These are phyloP conservation scores for Leccinum ponderosum DNA, from an alignment of 1,284 basidiomycete genomes.

Conservation along the genomic window DNA sequence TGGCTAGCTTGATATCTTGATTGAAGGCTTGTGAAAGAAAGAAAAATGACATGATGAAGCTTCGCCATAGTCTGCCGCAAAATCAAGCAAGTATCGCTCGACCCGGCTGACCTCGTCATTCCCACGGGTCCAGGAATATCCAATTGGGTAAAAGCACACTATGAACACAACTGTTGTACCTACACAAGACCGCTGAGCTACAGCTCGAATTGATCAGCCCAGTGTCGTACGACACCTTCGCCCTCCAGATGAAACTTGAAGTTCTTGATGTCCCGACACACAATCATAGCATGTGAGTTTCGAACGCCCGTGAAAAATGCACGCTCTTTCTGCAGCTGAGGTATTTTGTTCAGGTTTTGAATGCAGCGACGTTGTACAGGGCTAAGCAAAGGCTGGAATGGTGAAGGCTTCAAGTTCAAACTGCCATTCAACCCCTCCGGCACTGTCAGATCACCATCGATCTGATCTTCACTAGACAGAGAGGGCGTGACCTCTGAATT, in stretches of 20 bases:
- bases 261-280: slow-evolving; percentile 61
- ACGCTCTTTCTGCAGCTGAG: slow-evolving; percentile 63
- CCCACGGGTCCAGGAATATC: neutral
- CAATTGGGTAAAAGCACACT: neutral
- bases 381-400: slow-evolving; percentile 50
- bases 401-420: slow-evolving; percentile 11
- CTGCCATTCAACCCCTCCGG: slow-evolving; percentile 11
- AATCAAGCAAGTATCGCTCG: too few relatives aligned
- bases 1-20: too few relatives aligned
- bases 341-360: slow-evolving; percentile 61
- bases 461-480: neutral
- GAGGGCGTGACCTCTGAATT: slow-evolving; percentile 12
- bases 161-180: neutral
- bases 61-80: too few relatives aligned
- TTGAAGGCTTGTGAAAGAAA: too few relatives aligned
- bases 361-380: slow-evolving; percentile 53
- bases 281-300: slow-evolving; percentile 70
- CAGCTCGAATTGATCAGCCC: slow-evolving; percentile 64
- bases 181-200: slow-evolving; percentile 9
- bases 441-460: neutral
- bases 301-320: slow-evolving; percentile 57
- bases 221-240: slow-evolving; percentile 64
- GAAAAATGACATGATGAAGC: too few relatives aligned
- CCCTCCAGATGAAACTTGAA: slow-evolving; percentile 60
- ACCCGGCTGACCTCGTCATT: too few relatives aligned